Conservation (phyloP, 2,329 filamentous ascomycete genomes). For the Plenodomus biglobosus region DNA sequence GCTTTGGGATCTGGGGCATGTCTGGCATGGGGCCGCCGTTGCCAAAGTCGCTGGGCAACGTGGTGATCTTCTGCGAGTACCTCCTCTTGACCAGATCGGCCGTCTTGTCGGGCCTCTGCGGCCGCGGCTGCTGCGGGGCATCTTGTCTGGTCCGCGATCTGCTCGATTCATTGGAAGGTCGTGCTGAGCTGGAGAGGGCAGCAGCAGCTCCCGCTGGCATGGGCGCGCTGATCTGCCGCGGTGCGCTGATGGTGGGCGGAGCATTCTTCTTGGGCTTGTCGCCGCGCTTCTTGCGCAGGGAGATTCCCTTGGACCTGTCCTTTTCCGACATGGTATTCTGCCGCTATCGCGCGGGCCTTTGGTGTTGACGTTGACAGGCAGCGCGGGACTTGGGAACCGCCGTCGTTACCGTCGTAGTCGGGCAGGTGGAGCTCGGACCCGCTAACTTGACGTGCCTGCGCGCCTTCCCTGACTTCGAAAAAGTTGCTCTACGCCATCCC, state of each 20-base stretch:
- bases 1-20: conserved; percentile 62
- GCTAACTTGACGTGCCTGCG: conserved; percentile 13
- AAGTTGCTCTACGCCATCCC: conserved; percentile 24
- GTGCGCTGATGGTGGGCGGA: conserved; percentile 52
- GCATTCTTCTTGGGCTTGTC: conserved; percentile 58
- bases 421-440: conserved; percentile 28
- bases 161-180: conserved; percentile 42
- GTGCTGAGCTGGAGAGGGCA: conserved; percentile 39
- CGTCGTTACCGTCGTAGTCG: conserved; percentile 16
- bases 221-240: conserved; percentile 55
- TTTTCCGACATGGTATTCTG: conserved; percentile 51
- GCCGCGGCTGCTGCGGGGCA: conserved; percentile 41
- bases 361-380: conserved; percentile 7
- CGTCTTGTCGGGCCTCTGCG: conserved; percentile 55
- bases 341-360: conserved; percentile 4
- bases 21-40: conserved; percentile 64
- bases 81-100: conserved; percentile 88
- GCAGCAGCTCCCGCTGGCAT: conserved; percentile 35
- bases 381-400: no score
- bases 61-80: conserved; percentile 91
- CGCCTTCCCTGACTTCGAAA: conserved; percentile 29
- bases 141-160: conserved; percentile 36
- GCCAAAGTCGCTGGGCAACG: conserved; percentile 69
- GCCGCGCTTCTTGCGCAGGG: conserved; percentile 64
- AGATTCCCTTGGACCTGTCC: conserved; percentile 54